These are phyloP conservation scores for Colletotrichum aenigma DNA, from an alignment of 2,329 filamentous ascomycete species.

Conservation along the genomic window DNA sequence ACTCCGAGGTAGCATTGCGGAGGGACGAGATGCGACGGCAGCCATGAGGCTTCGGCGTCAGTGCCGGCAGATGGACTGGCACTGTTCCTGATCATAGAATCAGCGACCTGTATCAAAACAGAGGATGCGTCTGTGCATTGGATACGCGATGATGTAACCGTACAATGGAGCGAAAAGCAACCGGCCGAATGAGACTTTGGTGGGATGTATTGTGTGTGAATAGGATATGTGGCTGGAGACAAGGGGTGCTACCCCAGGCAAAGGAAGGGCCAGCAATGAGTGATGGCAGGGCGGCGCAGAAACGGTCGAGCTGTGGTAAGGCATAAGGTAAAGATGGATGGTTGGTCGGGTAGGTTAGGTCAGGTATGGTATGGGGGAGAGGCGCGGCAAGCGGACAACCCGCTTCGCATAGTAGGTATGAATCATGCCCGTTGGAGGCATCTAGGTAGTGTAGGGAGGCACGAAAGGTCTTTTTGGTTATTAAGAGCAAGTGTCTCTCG, in stretches of 20 bases:
- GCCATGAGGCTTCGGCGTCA: slow-evolving; percentile 12
- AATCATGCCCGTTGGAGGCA: background rate
- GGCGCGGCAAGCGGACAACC: background rate
- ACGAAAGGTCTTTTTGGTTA: slow-evolving; percentile 5
- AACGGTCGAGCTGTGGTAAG: background rate
- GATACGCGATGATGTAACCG: slow-evolving; percentile 5
- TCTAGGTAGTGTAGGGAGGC: background rate
- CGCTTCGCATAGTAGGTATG: background rate
- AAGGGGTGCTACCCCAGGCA: slow-evolving; percentile 1
- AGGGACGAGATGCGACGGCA: slow-evolving; percentile 27
- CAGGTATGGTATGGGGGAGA: background rate
- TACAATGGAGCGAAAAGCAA: background rate
- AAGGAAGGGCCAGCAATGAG: background rate
- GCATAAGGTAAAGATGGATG: background rate
- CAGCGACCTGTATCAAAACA: slow-evolving; percentile 3
- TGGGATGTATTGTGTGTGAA: background rate
- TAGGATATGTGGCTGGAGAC: slow-evolving; percentile 6
- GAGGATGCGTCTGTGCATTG: slow-evolving; percentile 8
- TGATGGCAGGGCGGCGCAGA: slow-evolving; percentile 1
- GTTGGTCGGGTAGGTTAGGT: background rate
- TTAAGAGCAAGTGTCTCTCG: background rate
- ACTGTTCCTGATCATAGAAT: slow-evolving; percentile 7
- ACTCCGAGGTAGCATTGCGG: slow-evolving; percentile 48
- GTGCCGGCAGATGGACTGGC: background rate
- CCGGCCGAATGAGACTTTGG: background rate